Conservation (phyloP, 2,329 filamentous ascomycete genomes). For the Paramyrothecium sp. region DNA sequence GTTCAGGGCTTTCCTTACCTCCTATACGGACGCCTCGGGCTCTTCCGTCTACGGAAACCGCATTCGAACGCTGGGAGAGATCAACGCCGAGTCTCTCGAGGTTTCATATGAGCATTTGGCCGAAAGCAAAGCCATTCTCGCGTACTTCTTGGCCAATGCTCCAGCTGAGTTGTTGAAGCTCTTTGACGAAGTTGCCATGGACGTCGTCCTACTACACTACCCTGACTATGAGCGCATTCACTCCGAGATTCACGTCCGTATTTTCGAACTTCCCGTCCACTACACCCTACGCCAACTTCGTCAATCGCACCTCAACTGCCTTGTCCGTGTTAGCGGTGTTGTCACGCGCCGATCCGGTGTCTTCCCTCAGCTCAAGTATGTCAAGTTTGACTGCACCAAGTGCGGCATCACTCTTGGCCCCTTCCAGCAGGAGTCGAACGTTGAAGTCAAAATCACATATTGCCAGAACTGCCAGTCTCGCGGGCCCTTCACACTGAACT, state of each 20-base stretch:
- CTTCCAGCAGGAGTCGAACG: constrained; percentile 95
- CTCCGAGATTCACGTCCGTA: constrained; percentile 95
- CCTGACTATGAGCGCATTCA: constrained; percentile 98
- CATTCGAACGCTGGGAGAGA: constrained; percentile 91
- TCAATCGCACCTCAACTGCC: constrained; percentile 92
- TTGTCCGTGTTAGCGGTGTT: constrained; percentile 91
- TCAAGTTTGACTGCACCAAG: constrained; percentile 96
- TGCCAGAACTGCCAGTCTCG: constrained; percentile 96
- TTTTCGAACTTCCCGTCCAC: constrained; percentile 89
- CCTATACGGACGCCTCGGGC: constrained; percentile 87
- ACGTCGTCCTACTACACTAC: constrained; percentile 93
- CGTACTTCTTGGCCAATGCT: constrained; percentile 94
- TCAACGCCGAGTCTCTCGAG: constrained; percentile 94
- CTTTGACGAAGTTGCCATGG: constrained; percentile 95
- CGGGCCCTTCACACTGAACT: constrained; percentile 93
- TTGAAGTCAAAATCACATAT: constrained; percentile 93
- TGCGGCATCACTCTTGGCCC: constrained; percentile 89
- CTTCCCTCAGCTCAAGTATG: constrained; percentile 96
- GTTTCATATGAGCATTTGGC: constrained; percentile 93
- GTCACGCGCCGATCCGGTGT: constrained; percentile 93
- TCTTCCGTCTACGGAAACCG: constrained; percentile 93
- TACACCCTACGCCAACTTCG: constrained; percentile 94
- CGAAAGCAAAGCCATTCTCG: constrained; percentile 86
- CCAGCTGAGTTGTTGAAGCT: constrained; percentile 94
- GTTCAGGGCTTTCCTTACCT: constrained; percentile 96